Conservation (phyloP, 176 grass and related monocot species). For the Elaeis guineensis region DNA sequence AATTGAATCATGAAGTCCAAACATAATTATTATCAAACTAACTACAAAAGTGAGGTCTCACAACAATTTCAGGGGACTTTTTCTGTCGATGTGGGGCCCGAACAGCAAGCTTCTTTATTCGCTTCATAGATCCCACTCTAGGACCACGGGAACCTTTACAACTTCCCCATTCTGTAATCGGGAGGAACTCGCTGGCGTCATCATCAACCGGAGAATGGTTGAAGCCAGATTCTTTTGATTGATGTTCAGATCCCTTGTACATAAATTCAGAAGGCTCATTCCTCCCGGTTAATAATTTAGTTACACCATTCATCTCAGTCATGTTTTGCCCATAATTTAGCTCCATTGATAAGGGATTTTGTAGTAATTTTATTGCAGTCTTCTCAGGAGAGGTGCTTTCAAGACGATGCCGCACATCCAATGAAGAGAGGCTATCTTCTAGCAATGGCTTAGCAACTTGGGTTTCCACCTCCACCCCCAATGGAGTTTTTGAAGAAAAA, state of each 20-base stretch:
- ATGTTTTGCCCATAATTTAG: slow-evolving; percentile 3
- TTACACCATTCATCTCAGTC: slow-evolving; percentile 5
- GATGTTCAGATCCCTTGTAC: slow-evolving; percentile 12
- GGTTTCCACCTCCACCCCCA: slow-evolving; percentile 16
- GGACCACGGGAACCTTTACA: slow-evolving; percentile 13
- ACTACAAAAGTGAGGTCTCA: slow-evolving; percentile 1
- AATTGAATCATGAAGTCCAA: background rate
- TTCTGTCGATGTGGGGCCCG: slow-evolving; percentile 1
- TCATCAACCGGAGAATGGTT: background rate
- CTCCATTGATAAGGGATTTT: slow-evolving; percentile 19
- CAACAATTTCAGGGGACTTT: too few relatives aligned
- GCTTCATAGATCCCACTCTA: slow-evolving; percentile 5
- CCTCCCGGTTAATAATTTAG: slow-evolving; percentile 14
- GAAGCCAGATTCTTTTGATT: slow-evolving; percentile 13
- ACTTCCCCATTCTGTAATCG: background rate
- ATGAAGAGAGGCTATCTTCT: background rate
- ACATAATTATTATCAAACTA: too few relatives aligned
- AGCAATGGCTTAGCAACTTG: slow-evolving; percentile 16
- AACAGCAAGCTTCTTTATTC: slow-evolving; percentile 22
- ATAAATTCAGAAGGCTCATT: slow-evolving; percentile 14
- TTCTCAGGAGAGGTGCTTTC: slow-evolving; percentile 3
- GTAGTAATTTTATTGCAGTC: slow-evolving; percentile 5
- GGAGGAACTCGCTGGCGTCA: slow-evolving; percentile 15
- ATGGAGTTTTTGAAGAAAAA: slow-evolving; percentile 4
- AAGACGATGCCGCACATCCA: slow-evolving; percentile 19